These are phyloP conservation scores for Solanum etuberosum DNA, from an alignment of 257 asterid genomes.

Conservation along the genomic window DNA sequence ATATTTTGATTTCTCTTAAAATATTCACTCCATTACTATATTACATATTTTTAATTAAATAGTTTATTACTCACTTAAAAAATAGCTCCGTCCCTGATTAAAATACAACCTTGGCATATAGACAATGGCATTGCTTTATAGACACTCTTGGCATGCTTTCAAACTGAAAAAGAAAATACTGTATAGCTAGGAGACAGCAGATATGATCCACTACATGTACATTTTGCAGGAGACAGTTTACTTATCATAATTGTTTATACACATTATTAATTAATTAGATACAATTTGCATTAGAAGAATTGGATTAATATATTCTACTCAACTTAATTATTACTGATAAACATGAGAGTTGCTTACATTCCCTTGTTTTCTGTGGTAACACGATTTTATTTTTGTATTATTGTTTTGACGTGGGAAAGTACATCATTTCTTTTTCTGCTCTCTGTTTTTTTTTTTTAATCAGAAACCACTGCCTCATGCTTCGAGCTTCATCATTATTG, in stretches of 20 bases:
- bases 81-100: not conserved
- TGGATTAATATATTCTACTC: not conserved
- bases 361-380: not conserved
- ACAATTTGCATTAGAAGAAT: not conserved
- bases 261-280: not conserved
- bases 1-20: no score
- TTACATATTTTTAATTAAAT: no score
- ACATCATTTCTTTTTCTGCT: not conserved
- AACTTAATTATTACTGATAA: not conserved
- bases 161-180: slow-evolving; percentile 8
- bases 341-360: not conserved
- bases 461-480: not conserved
- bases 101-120: not conserved
- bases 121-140: slow-evolving; percentile 21
- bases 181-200: not conserved
- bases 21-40: no score
- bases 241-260: not conserved
- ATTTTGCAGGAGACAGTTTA: not conserved
- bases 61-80: no score
- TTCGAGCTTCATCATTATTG: not conserved
- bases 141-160: slow-evolving; percentile 40
- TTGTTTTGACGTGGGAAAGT: not conserved
- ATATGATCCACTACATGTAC: not conserved
- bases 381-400: not conserved
- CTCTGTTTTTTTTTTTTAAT: not conserved